Evolutionary conservation across 768 basidiomycete species (phyloP).

Genomic region (Heimioporus sp.): DNA sequence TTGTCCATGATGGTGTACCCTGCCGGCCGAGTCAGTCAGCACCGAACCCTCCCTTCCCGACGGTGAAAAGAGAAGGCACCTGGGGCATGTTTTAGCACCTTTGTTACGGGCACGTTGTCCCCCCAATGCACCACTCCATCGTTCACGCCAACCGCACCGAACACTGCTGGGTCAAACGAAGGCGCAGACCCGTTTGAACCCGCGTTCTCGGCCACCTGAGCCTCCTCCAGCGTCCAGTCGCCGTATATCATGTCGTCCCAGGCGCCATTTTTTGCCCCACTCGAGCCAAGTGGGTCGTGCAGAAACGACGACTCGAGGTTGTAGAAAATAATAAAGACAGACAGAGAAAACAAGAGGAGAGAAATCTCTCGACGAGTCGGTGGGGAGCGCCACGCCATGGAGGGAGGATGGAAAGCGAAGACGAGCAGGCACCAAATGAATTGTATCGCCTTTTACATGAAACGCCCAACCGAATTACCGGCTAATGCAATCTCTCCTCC

Average conservation of each 20-base stretch:
- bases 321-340: conserved; percentile 68
- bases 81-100: conserved; percentile 60
- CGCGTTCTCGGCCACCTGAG: conserved; percentile 52
- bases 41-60: background rate
- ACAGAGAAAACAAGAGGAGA: conserved; percentile 63
- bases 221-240: conserved; percentile 64
- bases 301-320: conserved; percentile 66
- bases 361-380: conserved; percentile 74
- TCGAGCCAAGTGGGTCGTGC: no score
- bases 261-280: conserved; percentile 28
- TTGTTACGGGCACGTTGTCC: conserved; percentile 52
- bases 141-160: conserved; percentile 38
- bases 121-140: conserved; percentile 59
- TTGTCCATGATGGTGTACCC: conserved; percentile 86
- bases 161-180: conserved; percentile 14
- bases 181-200: conserved; percentile 24
- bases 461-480: background rate
- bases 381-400: conserved; percentile 61
- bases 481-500: background rate
- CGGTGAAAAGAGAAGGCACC: conserved; percentile 40
- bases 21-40: conserved; percentile 25
- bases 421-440: background rate
- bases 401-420: background rate
- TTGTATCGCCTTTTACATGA: no score
- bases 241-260: conserved; percentile 68